Percentiles rank a stretch among this genome's conserved stretches.
phyloP scores from a whole-genome alignment of 176 grass and related monocot genomes.

The Eleusine coracana region DNA sequence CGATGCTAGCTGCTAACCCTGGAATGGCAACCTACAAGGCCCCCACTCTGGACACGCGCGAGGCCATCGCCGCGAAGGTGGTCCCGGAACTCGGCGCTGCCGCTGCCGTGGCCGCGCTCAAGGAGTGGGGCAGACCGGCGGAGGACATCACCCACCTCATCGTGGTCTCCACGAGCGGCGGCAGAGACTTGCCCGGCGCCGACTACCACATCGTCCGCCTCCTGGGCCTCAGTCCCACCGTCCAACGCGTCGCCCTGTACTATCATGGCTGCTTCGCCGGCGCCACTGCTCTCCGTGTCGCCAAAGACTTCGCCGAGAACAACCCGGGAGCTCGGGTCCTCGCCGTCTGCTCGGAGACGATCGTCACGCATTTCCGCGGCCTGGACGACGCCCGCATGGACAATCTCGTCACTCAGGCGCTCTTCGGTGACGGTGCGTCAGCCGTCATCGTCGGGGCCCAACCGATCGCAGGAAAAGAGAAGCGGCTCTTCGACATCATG shows the following conservation, averaged over 20 bases:
- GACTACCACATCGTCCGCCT: slow-evolving; percentile 44
- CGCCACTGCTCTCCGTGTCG: not conserved
- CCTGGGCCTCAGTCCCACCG: slow-evolving; percentile 30
- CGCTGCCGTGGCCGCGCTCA: not conserved
- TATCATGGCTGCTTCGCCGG: slow-evolving; percentile 33
- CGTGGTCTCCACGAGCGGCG: slow-evolving; percentile 41
- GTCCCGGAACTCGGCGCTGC: not conserved
- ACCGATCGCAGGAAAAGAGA: not conserved
- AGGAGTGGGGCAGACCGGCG: slow-evolving; percentile 43
- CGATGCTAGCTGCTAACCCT: slow-evolving; percentile 21
- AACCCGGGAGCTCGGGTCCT: slow-evolving; percentile 42
- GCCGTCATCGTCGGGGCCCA: slow-evolving; percentile 38
- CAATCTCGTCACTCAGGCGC: slow-evolving; percentile 29
- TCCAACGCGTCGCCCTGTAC: slow-evolving; percentile 37
- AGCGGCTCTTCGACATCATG: slow-evolving; percentile 28
- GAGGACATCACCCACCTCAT: slow-evolving; percentile 48
- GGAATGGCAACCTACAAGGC: slow-evolving; percentile 27
- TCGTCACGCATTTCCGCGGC: slow-evolving; percentile 35
- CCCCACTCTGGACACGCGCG: slow-evolving; percentile 28
- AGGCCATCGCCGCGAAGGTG: slow-evolving; percentile 21
- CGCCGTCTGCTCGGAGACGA: slow-evolving; percentile 32
- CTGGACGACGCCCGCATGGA: slow-evolving; percentile 32
- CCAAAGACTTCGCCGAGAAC: slow-evolving; percentile 59
- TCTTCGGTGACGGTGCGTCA: slow-evolving; percentile 49
- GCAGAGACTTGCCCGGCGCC: slow-evolving; percentile 44